Conservation (phyloP, 306 rosid species). For the Canavalia ensiformis region DNA sequence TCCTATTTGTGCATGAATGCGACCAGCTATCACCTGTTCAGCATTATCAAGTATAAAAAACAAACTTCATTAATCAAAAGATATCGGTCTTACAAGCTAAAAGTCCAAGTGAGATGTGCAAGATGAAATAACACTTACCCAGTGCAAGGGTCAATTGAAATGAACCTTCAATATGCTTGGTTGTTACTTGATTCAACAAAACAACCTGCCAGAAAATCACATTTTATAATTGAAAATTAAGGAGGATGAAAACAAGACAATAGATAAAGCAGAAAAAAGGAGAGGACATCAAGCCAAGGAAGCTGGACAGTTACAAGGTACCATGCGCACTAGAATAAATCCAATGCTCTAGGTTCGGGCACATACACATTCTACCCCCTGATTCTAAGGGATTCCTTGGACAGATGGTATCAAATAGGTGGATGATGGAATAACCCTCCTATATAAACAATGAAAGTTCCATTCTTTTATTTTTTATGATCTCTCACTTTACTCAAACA, state of each 20-base stretch:
- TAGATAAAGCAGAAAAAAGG: slow-evolving; percentile 1
- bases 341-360: background rate
- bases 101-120: slow-evolving; percentile 32
- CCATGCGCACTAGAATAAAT: background rate
- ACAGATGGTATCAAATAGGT: background rate
- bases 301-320: background rate
- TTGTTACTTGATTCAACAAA: slow-evolving; percentile 90
- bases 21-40: slow-evolving; percentile 95
- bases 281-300: background rate
- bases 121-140: slow-evolving; percentile 60
- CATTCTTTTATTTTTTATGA: background rate
- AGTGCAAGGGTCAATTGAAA: slow-evolving; percentile 91
- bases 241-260: slow-evolving; percentile 5
- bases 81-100: slow-evolving; percentile 15
- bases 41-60: slow-evolving; percentile 49
- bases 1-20: slow-evolving; percentile 86
- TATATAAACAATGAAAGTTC: background rate
- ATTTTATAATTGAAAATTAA: slow-evolving; percentile 9
- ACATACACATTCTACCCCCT: background rate
- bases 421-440: background rate
- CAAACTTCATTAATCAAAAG: slow-evolving; percentile 4
- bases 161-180: slow-evolving; percentile 81
- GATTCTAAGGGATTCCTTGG: background rate
- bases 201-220: slow-evolving; percentile 73
- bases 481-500: background rate